These are phyloP conservation scores for Arctium minus DNA, from an alignment of 129 eudicot genomes.

Conservation along the genomic window DNA sequence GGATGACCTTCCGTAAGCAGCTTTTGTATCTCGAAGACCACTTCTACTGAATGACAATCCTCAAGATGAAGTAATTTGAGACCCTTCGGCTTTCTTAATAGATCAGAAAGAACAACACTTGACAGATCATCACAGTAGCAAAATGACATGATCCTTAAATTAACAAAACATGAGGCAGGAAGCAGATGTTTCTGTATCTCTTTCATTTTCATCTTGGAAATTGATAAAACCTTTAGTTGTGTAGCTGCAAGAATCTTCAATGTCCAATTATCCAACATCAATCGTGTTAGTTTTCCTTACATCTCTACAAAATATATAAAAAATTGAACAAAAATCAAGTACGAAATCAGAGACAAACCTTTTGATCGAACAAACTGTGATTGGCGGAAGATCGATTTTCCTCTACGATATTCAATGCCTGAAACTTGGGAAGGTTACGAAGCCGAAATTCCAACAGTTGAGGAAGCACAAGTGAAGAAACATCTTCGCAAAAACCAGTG, in stretches of 20 bases:
- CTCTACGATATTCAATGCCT: not conserved
- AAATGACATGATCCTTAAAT: conserved; percentile 19
- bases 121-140: conserved; percentile 21
- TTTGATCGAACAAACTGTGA: conserved; percentile 13
- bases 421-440: conserved; percentile 21
- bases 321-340: not conserved
- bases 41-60: conserved; percentile 8
- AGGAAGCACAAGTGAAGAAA: conserved; percentile 12
- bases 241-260: conserved; percentile 25
- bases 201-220: conserved; percentile 14
- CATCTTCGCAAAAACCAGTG: conserved; percentile 21
- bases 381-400: not conserved
- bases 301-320: not conserved
- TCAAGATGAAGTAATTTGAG: conserved; percentile 22
- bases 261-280: not conserved
- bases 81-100: conserved; percentile 1
- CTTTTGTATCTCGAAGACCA: conserved; percentile 13
- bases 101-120: conserved; percentile 6
- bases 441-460: conserved; percentile 16
- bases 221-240: conserved; percentile 17
- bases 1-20: conserved; percentile 1
- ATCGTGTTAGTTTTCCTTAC: not conserved
- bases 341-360: not conserved
- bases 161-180: not conserved
- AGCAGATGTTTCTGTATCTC: conserved; percentile 13